Base-by-base conservation (phyloP, 179 eudicot species). In the Gypsophila paniculata region DNA sequence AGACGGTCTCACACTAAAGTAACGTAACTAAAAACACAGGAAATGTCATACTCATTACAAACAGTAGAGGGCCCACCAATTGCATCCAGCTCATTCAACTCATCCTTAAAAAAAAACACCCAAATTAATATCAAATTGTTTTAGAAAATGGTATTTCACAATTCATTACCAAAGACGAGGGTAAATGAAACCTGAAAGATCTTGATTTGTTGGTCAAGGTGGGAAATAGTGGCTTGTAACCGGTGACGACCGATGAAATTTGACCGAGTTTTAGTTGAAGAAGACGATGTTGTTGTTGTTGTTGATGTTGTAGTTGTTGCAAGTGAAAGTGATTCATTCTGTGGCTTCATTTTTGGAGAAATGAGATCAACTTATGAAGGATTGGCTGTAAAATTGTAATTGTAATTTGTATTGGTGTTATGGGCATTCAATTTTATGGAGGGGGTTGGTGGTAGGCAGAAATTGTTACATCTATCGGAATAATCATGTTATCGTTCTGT, bases 221-320 rank as follows among this genome's bases (percentile, higher is more conserved):
- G 78, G 53, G 88, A 67, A 25, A 82, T 72, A 0, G 78, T 76
- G 44, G 85, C 88, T 10, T 80, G 74, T 76, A 85, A 72, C 11
- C 88, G 82, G 74, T 85, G 88, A 32, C 84, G 77, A 1, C 88
- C 88, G 2, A 85, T 80, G 68, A 82, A 82, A 76, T 13, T 73
- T 13, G 82, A 65, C 18, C 63, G 65, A 38, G 17, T 26, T 77
- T 57, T 29, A 4, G 34, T 74, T 66, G 52, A 9, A 38, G 29
- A 17, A 26, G 63, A 1, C 4, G 34, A 1, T 29, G 34, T 29
- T 29, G 34, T 1, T 29, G 34, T 29, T 29, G 34, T 29, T 29
- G 1, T 42, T 42, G 46, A 2, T 42, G 46, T 42, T 42, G 46
- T 42, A 2, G 46, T 9, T 42, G 46, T 42, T 42, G 46, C 13